Evolutionary conservation across 2,329 filamentous ascomycete genomes (phyloP), one percentile per base, ranked within the genome.

Genomic region (Intubia oerlemansii): DNA sequence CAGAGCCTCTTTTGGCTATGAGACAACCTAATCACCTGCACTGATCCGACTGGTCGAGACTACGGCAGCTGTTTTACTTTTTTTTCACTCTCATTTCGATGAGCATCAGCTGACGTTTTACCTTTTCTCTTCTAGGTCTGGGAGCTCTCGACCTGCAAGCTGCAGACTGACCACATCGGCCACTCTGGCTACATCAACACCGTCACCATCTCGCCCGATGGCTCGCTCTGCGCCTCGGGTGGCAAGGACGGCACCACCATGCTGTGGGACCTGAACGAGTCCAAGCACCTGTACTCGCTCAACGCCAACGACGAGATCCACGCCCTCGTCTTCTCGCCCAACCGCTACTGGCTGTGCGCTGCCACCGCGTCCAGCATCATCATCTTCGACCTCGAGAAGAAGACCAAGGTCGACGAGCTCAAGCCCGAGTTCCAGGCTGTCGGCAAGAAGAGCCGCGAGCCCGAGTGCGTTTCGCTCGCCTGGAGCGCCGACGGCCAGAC

Each of bases 361-460:
- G 88, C 88, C 54, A 98, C 88, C 41, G 70, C 81, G 53, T 80
- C 71, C 64, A 82, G 73, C 71, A 95, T 98, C 72, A 93, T 93
- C 72, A 95, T 98, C 71, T 98, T 98, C 66, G 88, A 98, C 54
- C 74, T 98, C 46, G 88, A 98, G 81, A 98, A 98, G 84, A 98
- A 98, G 84, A 90, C 76, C 77, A 95, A 93, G 78, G 85, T 95
- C 53, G 85, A 95, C 50, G 88, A 95, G 74, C 75, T 98, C 59
- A 93, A 91, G 77, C 85, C 85, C 45, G 88, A 98, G 59, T 91
- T 88, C 67, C 67, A 82, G 52, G 70, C 82, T 54, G 76, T 82
- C 54, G 80, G 84, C 66, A 92, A 92, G 81, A 95, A 95, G 81
- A 82, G 76, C 73, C 74, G 84, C 54, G 85, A 93, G 62, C 88